Evolutionary conservation across 129 eudicot genomes (phyloP).

Genomic region (Flaveria linearis): DNA sequence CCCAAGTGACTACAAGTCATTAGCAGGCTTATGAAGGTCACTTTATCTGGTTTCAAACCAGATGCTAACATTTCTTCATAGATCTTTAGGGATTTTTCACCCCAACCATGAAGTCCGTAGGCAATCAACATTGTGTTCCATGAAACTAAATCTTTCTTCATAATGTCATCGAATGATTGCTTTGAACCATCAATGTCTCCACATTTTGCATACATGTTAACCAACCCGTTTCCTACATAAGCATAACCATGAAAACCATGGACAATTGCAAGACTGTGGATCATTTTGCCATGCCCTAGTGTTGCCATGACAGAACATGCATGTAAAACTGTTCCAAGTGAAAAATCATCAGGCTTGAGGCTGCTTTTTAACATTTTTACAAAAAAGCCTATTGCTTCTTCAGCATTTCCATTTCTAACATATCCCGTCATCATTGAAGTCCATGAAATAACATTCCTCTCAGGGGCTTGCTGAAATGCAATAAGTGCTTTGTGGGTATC

Average conservation of each 20-base stretch:
- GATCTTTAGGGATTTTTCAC: constrained; percentile 47
- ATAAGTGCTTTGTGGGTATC: constrained; percentile 48
- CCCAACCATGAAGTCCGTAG: constrained; percentile 65
- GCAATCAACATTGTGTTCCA: constrained; percentile 80
- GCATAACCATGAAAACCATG: constrained; percentile 51
- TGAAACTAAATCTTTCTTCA: constrained; percentile 57
- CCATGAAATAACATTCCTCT: constrained; percentile 70
- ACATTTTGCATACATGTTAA: constrained; percentile 88
- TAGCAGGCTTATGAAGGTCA: constrained; percentile 68
- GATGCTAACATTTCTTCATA: constrained; percentile 48
- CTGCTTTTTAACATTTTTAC: constrained; percentile 41
- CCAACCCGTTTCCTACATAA: constrained; percentile 73
- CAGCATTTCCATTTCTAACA: constrained; percentile 58
- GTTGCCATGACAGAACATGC: constrained; percentile 69
- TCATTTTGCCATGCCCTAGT: constrained; percentile 63
- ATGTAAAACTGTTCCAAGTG: constrained; percentile 72
- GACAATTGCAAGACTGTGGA: constrained; percentile 50
- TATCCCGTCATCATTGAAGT: constrained; percentile 75
- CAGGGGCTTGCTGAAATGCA: constrained; percentile 51
- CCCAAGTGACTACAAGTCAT: constrained; percentile 91
- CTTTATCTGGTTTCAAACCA: constrained; percentile 61
- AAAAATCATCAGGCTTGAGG: constrained; percentile 54
- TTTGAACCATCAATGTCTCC: constrained; percentile 56
- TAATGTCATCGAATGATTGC: constrained; percentile 52
- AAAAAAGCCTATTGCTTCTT: constrained; percentile 50